A percentile compares a stretch with the other conserved stretches of the same genome.
Evolutionary conservation across 306 rosid species (phyloP).

Genomic region (Rosa lucieae): DNA sequence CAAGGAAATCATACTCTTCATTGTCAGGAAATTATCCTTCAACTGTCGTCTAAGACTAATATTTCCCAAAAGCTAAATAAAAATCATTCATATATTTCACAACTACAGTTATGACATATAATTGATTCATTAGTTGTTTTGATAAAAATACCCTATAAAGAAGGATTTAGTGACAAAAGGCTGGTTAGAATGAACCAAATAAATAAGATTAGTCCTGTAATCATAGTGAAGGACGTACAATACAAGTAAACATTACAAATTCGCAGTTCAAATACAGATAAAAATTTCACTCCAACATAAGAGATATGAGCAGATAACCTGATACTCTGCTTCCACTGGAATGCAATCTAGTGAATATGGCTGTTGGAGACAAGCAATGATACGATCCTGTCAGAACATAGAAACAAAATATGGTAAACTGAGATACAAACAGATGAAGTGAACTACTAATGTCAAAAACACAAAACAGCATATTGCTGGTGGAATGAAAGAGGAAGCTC

Average conservation of each 20-base stretch:
- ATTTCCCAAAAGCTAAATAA: background rate
- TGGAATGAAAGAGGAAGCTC: background rate
- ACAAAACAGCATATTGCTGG: background rate
- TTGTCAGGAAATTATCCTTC: background rate
- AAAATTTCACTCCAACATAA: background rate
- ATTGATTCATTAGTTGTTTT: background rate
- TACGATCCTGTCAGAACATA: constrained; percentile 68
- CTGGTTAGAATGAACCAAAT: too few species aligned
- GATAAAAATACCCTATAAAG: background rate
- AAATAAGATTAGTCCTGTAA: background rate
- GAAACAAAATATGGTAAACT: constrained; percentile 8
- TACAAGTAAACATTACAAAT: background rate
- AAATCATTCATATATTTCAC: background rate
- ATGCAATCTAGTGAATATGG: constrained; percentile 97
- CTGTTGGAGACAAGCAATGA: constrained; percentile 93
- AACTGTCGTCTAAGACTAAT: background rate
- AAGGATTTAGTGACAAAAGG: too few species aligned
- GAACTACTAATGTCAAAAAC: background rate
- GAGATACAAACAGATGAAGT: background rate
- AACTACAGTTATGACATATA: background rate
- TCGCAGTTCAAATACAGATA: background rate
- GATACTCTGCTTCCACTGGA: constrained; percentile 99
- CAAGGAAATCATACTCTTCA: background rate
- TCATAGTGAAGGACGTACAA: background rate
- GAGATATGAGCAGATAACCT: constrained; percentile 48